Conservation (phyloP, 768 basidiomycete species). For the Lactifluus piperatus region DNA sequence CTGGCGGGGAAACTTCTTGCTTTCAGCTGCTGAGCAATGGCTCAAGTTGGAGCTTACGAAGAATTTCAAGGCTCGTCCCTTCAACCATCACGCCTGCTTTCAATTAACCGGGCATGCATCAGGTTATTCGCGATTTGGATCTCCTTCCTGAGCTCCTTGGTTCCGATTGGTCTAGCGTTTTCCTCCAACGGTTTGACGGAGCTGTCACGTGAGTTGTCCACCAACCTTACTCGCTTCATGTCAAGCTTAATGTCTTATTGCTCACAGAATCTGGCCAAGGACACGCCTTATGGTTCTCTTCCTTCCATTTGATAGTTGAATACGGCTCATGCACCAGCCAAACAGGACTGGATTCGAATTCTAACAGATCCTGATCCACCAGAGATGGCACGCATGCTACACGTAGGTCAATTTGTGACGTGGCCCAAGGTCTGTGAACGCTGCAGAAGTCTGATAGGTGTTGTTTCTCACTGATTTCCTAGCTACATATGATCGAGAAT, state of each 20-base stretch:
- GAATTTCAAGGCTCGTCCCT: slow-evolving; percentile 67
- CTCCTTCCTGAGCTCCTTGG: slow-evolving; percentile 88
- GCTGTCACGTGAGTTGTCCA: slow-evolving; percentile 60
- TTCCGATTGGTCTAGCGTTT: slow-evolving; percentile 95
- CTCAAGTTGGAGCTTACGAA: slow-evolving; percentile 93
- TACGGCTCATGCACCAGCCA: not conserved
- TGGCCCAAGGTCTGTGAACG: slow-evolving; percentile 83
- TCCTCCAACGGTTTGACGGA: slow-evolving; percentile 89
- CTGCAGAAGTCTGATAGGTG: not conserved
- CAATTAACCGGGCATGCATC: slow-evolving; percentile 8
- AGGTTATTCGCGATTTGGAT: slow-evolving; percentile 92
- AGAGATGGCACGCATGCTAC: slow-evolving; percentile 81
- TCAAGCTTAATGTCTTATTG: not conserved
- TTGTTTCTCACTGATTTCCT: not conserved
- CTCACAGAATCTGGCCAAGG: slow-evolving; percentile 69
- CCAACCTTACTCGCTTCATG: not conserved
- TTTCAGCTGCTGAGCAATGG: slow-evolving; percentile 92
- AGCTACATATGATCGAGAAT: slow-evolving; percentile 94
- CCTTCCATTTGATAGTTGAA: slow-evolving; percentile 1
- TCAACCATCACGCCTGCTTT: slow-evolving; percentile 3
- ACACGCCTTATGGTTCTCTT: slow-evolving; percentile 59
- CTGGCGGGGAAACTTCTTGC: slow-evolving; percentile 91
- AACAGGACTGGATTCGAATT: slow-evolving; percentile 31
- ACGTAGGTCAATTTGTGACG: slow-evolving; percentile 82
- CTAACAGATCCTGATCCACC: slow-evolving; percentile 74